Evolutionary conservation across 495 filamentous ascomycete species (phyloP).

Genomic region (Zalerion maritima): DNA sequence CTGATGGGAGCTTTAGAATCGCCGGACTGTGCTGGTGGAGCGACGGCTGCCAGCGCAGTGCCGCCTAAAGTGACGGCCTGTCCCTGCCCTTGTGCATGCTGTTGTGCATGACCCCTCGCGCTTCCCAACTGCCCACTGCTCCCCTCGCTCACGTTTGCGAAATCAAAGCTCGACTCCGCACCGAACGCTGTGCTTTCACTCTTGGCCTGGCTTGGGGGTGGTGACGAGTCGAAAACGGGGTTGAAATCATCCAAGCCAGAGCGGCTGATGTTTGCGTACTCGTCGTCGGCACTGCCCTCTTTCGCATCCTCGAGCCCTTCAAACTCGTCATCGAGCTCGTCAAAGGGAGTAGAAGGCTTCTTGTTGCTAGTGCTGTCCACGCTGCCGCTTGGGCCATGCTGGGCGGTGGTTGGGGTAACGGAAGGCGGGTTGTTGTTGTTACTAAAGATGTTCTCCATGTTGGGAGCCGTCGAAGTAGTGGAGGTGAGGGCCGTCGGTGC

Average conservation of each 20-base stretch:
- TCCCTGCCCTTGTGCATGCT: too few species aligned
- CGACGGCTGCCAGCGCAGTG: too few species aligned
- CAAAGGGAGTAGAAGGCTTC: constrained; percentile 33
- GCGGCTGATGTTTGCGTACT: constrained; percentile 52
- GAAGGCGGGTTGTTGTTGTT: constrained; percentile 13
- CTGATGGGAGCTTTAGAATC: constrained; percentile 14
- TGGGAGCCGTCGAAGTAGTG: constrained; percentile 8
- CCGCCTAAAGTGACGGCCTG: too few species aligned
- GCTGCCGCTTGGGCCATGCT: constrained; percentile 16
- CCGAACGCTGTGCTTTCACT: constrained; percentile 31
- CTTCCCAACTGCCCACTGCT: too few species aligned
- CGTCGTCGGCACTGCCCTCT: constrained; percentile 79
- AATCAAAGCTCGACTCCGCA: constrained; percentile 34
- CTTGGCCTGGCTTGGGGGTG: constrained; percentile 38
- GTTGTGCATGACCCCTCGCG: too few species aligned
- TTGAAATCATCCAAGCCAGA: constrained; percentile 52
- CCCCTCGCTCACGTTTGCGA: constrained; percentile 27
- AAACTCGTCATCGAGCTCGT: constrained; percentile 84
- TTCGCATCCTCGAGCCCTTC: constrained; percentile 78
- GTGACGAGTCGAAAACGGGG: constrained; percentile 45
- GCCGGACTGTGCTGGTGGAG: constrained; percentile 6
- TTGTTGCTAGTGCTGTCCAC: constrained; percentile 13
- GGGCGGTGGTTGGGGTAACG: constrained; percentile 14
- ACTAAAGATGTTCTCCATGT: constrained; percentile 21
- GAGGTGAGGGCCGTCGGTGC: constrained; percentile 4